phyloP scores from a whole-genome alignment of 1,139 yeast species.

The Pichia kudriavzevii region DNA sequence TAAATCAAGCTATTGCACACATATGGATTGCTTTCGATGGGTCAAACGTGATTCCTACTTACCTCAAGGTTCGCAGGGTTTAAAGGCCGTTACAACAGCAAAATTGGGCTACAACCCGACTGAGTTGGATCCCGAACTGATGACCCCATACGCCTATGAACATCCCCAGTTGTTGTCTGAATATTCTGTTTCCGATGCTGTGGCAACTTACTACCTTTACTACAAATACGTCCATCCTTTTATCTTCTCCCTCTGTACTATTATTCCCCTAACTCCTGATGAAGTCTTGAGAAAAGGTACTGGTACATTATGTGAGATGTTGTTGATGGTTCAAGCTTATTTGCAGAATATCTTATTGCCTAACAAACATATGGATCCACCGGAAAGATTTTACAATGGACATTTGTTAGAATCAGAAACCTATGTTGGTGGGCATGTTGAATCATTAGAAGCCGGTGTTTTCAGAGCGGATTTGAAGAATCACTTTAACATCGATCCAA shows the following conservation, averaged over 20 bases:
- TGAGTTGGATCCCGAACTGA: constrained; percentile 92
- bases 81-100: constrained; percentile 95
- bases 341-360: constrained; percentile 72
- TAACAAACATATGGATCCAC: constrained; percentile 86
- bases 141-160: constrained; percentile 96
- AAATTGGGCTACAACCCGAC: constrained; percentile 95
- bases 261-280: constrained; percentile 93
- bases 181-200: constrained; percentile 98
- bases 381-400: constrained; percentile 89
- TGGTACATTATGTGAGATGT: constrained; percentile 97
- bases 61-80: constrained; percentile 98
- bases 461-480: constrained; percentile 81
- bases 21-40: constrained; percentile 98
- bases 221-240: constrained; percentile 97
- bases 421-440: constrained; percentile 98
- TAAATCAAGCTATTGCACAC: constrained; percentile 86
- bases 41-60: constrained; percentile 96
- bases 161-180: constrained; percentile 90
- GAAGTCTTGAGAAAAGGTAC: constrained; percentile 96
- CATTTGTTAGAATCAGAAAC: constrained; percentile 93
- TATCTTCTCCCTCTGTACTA: constrained; percentile 90
- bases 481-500: constrained; percentile 71
- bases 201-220: constrained; percentile 92
- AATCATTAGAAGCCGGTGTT: constrained; percentile 95
- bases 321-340: constrained; percentile 94